Base-by-base conservation (phyloP, 2,329 filamentous ascomycete species). In the Aspergillus flavus region DNA sequence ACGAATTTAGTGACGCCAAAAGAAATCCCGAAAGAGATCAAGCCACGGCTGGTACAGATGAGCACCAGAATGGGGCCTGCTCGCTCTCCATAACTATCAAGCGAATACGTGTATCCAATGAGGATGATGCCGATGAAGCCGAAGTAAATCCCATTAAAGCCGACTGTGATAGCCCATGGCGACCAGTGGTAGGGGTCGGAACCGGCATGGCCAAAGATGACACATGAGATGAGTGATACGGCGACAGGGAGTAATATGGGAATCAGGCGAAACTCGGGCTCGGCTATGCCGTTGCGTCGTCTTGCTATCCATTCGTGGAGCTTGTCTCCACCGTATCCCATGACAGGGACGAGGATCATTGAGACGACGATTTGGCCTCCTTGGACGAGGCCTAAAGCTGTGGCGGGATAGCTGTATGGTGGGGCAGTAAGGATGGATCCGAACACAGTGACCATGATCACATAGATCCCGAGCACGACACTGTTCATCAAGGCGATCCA, bases 401-500 rank as follows among this genome's bases (percentile, higher is more conserved):
- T 41, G 39, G 39, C 39, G 6, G 39, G 39, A n/a, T 41, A 41
- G 6, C n/a, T 41, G 39, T 41, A 41, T 41, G 39, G 39, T 14
- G 39, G 39, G 2, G 39, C 39, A 1, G 6, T 41, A 9, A 41
- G 39, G 14, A 41, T 41, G 39, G 16, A 19, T 19, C 39, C 36
- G 36, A 59, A 65, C 12, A 59, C 62, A 3, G 64, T 59, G 6
- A 57, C 53, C 7, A 60, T 58, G 52, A 65, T 63, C 28, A 65
- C 61, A 26, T 65, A 65, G 55, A 64, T 62, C 0, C 64, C 64
- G 6, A 65, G 56, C 21, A 60, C 53, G 50, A 62, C 61, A 12
- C 64, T 62, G 26, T 65, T 65, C 4, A 65, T 59, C 4, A 65
- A 39, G 7, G 61, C 58, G 0, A 65, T 50, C 64, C 64, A 65